These are phyloP conservation scores for Tetracentron sinense DNA, from an alignment of 164 flowering plant species.

Conservation along the genomic window DNA sequence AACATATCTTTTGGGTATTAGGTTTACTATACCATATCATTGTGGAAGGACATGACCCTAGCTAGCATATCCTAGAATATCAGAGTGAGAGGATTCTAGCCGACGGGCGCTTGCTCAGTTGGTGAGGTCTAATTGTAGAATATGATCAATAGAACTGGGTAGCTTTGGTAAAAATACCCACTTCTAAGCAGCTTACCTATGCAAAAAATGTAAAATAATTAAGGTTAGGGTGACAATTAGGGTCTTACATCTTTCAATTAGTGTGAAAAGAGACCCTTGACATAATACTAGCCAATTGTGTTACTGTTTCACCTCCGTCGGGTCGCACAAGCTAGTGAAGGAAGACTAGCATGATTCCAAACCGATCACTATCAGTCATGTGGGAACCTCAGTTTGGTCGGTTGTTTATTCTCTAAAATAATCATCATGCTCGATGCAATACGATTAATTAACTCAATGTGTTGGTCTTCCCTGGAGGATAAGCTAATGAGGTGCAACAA, in stretches of 20 bases:
- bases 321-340: not conserved
- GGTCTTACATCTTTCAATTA: not conserved
- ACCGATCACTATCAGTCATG: conserved; percentile 19
- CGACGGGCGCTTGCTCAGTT: too few relatives aligned
- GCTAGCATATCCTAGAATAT: too few relatives aligned
- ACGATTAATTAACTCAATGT: conserved; percentile 5
- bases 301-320: not conserved
- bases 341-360: conserved; percentile 20
- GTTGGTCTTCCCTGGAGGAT: conserved; percentile 13
- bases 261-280: conserved; percentile 5
- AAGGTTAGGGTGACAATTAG: not conserved
- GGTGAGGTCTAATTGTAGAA: too few relatives aligned
- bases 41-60: too few relatives aligned
- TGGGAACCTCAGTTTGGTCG: conserved; percentile 25
- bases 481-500: not conserved
- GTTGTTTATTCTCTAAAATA: conserved; percentile 8
- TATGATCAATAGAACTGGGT: too few relatives aligned
- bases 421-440: not conserved
- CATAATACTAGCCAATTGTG: not conserved
- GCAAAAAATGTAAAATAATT: not conserved
- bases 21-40: not conserved
- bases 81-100: too few relatives aligned
- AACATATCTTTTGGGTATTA: not conserved
- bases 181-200: too few relatives aligned
- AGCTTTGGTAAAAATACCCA: too few relatives aligned